Base-by-base conservation (phyloP, 495 filamentous ascomycete genomes). In the Choiromyces venosus region DNA sequence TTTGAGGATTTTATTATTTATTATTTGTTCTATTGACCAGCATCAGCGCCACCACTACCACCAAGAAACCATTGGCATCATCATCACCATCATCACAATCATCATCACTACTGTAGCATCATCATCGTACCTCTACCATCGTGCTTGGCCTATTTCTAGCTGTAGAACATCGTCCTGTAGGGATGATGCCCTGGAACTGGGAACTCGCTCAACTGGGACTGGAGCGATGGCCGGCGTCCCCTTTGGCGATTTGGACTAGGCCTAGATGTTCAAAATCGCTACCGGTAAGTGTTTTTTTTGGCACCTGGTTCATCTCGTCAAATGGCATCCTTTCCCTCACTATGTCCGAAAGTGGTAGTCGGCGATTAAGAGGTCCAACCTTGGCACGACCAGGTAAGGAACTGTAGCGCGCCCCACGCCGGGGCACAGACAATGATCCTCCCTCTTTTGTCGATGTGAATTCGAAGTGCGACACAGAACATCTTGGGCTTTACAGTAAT, bases 301-400 rank as follows among this genome's bases (percentile, higher is more conserved):
- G 52, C n/a, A 25, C 52, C 52, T 61, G 52, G 52, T 61, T 61
- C n/a, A 61, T 61, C 52, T 61, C 52, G 52, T 29, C 52, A 61
- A 61, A 61, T 61, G 52, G 2, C 1, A 1, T 61, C 52, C 10
- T 25, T 29, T 29, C 10, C n/a, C 25, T 29, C 8, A 0, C n/a
- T 61, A 9, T 10, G 39, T 67, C 75, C 73, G 39, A 66, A 77
- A 77, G 39, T 9, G 69, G 75, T 77, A 73, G 74, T 76, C 75
- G 75, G 74, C 75, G 75, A 77, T 74, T 42, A 77, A 61, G 52
- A 61, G 52, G 40, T 46, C 19, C 19, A 37, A 12, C 18, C 73
- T 77, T 77, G 75, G 73, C 52, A 69, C 67, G 65, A 72, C 75
- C 75, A 69, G 75, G 75, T 77, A 69, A 73, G 75, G 75, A 77